These are phyloP conservation scores for Lophiotrema nucula DNA, from an alignment of 495 filamentous ascomycete genomes.

Conservation along the genomic window DNA sequence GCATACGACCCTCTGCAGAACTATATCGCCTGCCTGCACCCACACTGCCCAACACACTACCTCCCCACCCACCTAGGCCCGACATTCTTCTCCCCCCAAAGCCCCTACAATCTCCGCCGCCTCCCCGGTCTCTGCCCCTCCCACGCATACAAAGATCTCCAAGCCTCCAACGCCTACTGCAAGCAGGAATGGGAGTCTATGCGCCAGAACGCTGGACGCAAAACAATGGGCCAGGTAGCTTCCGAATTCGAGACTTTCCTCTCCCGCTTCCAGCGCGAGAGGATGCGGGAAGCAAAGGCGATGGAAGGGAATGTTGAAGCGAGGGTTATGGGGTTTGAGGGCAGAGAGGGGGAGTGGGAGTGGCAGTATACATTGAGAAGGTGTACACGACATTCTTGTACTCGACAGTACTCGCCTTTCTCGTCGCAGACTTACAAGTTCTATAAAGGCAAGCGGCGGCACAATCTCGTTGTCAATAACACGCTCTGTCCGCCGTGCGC, in stretches of 20 bases:
- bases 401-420: constrained; percentile 1
- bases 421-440: neutral
- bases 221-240: constrained; percentile 1
- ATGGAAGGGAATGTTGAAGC: neutral
- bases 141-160: constrained; percentile 8
- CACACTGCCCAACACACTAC: neutral
- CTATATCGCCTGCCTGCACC: constrained; percentile 13
- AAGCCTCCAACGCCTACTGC: neutral
- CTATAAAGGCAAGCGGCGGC: neutral
- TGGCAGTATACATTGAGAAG: constrained; percentile 8
- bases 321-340: neutral
- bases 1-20: constrained; percentile 10
- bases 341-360: constrained; percentile 2
- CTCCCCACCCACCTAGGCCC: constrained; percentile 4
- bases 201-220: constrained; percentile 18
- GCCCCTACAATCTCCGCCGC: constrained; percentile 5
- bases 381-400: constrained; percentile 9
- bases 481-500: constrained; percentile 14
- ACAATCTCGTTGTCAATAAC: neutral
- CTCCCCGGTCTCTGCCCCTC: constrained; percentile 8
- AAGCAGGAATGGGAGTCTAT: constrained; percentile 5
- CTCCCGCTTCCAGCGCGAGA: neutral
- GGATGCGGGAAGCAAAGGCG: neutral
- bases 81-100: constrained; percentile 15
- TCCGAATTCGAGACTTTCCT: constrained; percentile 8